Evolutionary conservation across 306 rosid genomes (phyloP).

Genomic region (Aeschynomene evenia): DNA sequence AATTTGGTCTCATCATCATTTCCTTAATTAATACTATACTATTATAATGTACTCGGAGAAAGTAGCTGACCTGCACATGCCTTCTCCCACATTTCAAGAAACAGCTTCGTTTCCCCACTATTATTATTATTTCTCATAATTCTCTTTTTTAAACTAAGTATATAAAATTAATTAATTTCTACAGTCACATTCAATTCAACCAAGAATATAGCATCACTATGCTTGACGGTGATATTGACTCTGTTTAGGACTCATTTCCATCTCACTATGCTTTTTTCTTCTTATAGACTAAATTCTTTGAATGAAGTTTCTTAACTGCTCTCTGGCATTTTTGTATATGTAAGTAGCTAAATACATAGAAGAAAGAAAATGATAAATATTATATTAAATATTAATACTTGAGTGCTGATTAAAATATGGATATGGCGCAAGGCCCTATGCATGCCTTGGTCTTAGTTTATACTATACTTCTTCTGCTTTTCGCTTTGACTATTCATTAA

Average conservation of each 20-base stretch:
- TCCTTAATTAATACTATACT: background rate
- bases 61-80: slow-evolving; percentile 51
- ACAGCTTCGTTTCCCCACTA: slow-evolving; percentile 16
- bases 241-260: background rate
- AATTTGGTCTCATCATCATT: slow-evolving; percentile 32
- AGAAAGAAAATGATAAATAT: background rate
- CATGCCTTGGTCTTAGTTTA: background rate
- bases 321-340: too few relatives aligned
- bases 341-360: background rate
- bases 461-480: too few relatives aligned
- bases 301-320: too few relatives aligned
- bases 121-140: background rate
- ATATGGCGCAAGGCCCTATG: background rate
- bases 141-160: background rate
- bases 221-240: background rate
- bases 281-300: too few relatives aligned
- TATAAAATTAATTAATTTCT: background rate
- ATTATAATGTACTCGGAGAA: slow-evolving; percentile 30
- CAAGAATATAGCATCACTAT: slow-evolving; percentile 13
- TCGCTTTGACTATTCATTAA: background rate
- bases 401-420: background rate
- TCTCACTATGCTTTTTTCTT: too few relatives aligned
- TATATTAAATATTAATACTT: too few relatives aligned
- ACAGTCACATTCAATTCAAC: background rate
- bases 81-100: slow-evolving; percentile 28